These are phyloP conservation scores for Colletotrichum salicis DNA, from an alignment of 2,329 filamentous ascomycete genomes.

Conservation along the genomic window DNA sequence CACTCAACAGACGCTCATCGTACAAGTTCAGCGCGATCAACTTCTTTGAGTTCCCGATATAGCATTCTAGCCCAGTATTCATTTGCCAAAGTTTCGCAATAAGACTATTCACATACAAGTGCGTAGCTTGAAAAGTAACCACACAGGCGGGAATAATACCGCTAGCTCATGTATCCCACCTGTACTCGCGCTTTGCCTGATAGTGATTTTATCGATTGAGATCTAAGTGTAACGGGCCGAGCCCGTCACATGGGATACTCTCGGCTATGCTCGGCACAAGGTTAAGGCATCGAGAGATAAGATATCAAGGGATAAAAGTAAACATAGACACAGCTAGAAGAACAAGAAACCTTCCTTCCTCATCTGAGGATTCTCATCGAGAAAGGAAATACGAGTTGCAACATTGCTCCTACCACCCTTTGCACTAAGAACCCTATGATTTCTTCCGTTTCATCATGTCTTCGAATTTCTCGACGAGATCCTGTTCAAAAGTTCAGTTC, in stretches of 20 bases:
- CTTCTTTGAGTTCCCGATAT: too few species aligned
- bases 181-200: too few species aligned
- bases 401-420: not conserved
- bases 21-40: too few species aligned
- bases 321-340: not conserved
- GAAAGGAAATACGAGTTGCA: not conserved
- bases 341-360: not conserved
- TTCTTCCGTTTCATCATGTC: slow-evolving; percentile 5
- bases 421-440: not conserved
- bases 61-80: too few species aligned
- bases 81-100: too few species aligned
- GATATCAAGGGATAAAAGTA: too few species aligned
- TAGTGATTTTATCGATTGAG: too few species aligned
- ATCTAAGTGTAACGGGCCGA: not conserved
- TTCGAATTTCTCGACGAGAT: slow-evolving; percentile 18
- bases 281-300: not conserved
- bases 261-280: not conserved
- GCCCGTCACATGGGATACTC: not conserved
- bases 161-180: too few species aligned
- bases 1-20: too few species aligned
- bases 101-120: too few species aligned
- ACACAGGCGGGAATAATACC: too few species aligned
- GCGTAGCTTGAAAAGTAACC: too few species aligned
- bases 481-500: not conserved
- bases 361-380: not conserved